phyloP scores from a whole-genome alignment of 2,329 filamentous ascomycete species.

The Thermothelomyces thermophilus region DNA sequence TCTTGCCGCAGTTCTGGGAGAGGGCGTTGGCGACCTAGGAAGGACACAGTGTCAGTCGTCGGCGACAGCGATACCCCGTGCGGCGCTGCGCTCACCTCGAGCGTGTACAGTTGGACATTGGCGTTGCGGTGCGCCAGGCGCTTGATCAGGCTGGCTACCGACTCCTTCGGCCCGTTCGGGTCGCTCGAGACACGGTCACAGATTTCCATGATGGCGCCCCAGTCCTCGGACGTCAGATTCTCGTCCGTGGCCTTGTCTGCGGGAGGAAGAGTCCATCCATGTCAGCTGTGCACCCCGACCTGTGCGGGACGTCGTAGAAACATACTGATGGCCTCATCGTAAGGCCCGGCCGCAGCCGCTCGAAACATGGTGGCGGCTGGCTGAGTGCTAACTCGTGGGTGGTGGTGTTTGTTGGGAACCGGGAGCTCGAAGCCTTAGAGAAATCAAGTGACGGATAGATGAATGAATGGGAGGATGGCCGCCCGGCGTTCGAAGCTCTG shows the following conservation, averaged over 20 bases:
- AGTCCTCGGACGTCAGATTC: constrained; percentile 81
- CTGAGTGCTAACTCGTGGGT: neutral
- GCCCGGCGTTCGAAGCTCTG: neutral
- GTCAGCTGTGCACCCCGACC: constrained; percentile 15
- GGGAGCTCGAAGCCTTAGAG: neutral
- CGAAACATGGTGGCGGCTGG: constrained; percentile 45
- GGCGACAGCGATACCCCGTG: too few relatives aligned
- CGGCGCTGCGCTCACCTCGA: constrained; percentile 56
- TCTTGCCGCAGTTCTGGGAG: constrained; percentile 82
- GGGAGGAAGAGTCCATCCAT: constrained; percentile 9
- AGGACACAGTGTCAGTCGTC: neutral
- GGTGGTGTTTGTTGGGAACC: neutral
- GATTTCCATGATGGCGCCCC: constrained; percentile 58
- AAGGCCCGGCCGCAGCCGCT: constrained; percentile 50
- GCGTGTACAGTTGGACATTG: constrained; percentile 91
- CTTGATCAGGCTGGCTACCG: constrained; percentile 84
- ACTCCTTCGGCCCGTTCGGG: constrained; percentile 65
- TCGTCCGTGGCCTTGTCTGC: constrained; percentile 82
- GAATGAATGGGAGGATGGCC: too few relatives aligned
- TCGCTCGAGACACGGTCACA: constrained; percentile 54
- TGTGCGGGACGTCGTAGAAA: constrained; percentile 16
- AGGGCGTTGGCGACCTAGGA: constrained; percentile 76
- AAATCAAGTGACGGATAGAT: neutral
- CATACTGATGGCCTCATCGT: constrained; percentile 55
- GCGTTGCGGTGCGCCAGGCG: constrained; percentile 87